phyloP scores from a whole-genome alignment of 2,329 filamentous ascomycete species.

The Lanzia echinophila region DNA sequence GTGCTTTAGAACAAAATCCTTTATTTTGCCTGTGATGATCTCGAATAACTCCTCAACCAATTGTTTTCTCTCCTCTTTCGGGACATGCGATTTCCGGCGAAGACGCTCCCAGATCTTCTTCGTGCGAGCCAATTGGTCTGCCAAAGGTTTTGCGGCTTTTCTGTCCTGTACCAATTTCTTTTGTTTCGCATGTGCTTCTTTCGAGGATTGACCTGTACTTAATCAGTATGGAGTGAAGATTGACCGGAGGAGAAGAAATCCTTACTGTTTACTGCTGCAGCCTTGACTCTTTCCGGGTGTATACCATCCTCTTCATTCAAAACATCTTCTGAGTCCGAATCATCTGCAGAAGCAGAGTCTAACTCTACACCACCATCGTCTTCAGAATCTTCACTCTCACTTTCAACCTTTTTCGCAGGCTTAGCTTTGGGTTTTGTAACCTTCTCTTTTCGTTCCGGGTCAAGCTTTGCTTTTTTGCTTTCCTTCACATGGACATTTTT shows the following conservation, averaged over 20 bases:
- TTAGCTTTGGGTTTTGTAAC: constrained; percentile 12
- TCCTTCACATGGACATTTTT: constrained; percentile 40
- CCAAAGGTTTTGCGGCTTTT: constrained; percentile 86
- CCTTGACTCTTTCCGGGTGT: constrained; percentile 31
- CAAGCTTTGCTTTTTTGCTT: constrained; percentile 46
- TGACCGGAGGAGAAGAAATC: not conserved
- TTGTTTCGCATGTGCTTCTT: constrained; percentile 89
- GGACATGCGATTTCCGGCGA: constrained; percentile 87
- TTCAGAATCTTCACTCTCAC: constrained; percentile 31
- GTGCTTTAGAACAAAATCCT: constrained; percentile 97
- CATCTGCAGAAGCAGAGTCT: constrained; percentile 28
- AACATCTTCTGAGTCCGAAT: constrained; percentile 33
- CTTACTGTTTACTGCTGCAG: constrained; percentile 25
- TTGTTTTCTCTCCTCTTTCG: constrained; percentile 78
- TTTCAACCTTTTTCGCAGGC: constrained; percentile 28
- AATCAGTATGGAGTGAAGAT: constrained; percentile 32
- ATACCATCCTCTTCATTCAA: constrained; percentile 29
- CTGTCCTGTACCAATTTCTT: constrained; percentile 82
- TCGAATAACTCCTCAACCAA: constrained; percentile 84
- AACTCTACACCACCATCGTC: constrained; percentile 25
- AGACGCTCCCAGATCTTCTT: constrained; percentile 98
- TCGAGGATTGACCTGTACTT: constrained; percentile 54
- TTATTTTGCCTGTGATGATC: constrained; percentile 85
- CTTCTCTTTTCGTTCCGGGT: constrained; percentile 9
- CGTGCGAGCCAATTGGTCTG: constrained; percentile 77